Evolutionary conservation across 176 grass and related monocot species (phyloP), one percentile per base, ranked within the genome.

Genomic region (Oryza longistaminata): DNA sequence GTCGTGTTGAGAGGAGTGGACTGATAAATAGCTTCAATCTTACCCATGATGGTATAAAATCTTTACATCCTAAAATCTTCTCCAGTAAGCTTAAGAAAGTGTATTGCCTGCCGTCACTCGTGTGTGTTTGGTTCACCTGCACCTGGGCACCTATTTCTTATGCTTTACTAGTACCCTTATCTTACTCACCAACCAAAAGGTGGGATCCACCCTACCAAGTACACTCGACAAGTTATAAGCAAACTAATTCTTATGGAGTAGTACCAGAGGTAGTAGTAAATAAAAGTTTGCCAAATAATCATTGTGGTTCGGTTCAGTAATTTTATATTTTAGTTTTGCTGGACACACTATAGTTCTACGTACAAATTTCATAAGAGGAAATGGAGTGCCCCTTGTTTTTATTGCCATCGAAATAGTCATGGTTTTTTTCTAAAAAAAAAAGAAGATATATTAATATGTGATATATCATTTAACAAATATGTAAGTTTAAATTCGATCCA

Each of bases 51-150:
- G 6, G 45, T 40, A 34, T 35, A 52, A 80, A 80, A 66, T 9
- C 58, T 27, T 66, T 12, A 66, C 29, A 46, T 65, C 39, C 21
- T 44, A 25, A 42, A 11, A 16, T 31, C 33, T 76, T 83, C 11
- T 16, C 27, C 14, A 40, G 82, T 33, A 62, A 2, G 29, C 49
- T 66, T 13, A 53, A 84, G 16, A 80, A 27, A 87, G 22, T 37
- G 17, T 34, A 31, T 61, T 79, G 25, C 10, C 11, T 85, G 42
- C 40, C 16, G 29, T 67, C 77, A 25, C 61, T 16, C 66, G 44
- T 52, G 42, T 27, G 42, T 73, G 64, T 73, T 73, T 60, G 21
- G 52, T 66, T 81, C 85, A 81, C 70, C 67, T 26, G 44, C 76
- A 53, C 19, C 50, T 6, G 17, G 21, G 34, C 58, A 82, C 68